phyloP scores from a whole-genome alignment of 1,284 basidiomycete genomes.

The Sanghuangporus weigelae region DNA sequence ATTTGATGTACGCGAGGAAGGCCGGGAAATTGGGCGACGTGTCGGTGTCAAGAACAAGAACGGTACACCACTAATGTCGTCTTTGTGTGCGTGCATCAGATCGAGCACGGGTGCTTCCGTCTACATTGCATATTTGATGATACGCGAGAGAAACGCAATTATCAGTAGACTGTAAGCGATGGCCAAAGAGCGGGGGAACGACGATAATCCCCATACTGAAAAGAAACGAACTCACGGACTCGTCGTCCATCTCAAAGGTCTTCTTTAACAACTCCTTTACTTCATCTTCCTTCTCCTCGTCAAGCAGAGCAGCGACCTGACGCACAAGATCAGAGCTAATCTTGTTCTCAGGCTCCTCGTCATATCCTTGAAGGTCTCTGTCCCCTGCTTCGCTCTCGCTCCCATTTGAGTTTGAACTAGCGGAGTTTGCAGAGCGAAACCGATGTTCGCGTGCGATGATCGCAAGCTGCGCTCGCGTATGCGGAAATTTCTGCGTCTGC shows the following conservation, averaged over 20 bases:
- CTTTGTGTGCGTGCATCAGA: conserved; percentile 81
- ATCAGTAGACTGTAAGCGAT: conserved; percentile 12
- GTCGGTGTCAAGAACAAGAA: conserved; percentile 77
- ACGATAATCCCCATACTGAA: neutral
- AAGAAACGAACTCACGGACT: conserved; percentile 49
- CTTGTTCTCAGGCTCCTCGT: conserved; percentile 44
- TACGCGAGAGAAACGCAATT: conserved; percentile 17
- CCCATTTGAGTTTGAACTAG: neutral
- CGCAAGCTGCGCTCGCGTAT: conserved; percentile 71
- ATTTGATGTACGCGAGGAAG: conserved; percentile 74
- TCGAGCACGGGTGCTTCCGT: conserved; percentile 76
- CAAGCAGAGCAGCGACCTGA: conserved; percentile 65
- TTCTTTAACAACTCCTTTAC: conserved; percentile 72
- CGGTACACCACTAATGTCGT: conserved; percentile 76
- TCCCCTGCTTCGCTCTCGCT: conserved; percentile 38
- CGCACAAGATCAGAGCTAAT: conserved; percentile 57
- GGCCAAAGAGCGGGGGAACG: conserved; percentile 17
- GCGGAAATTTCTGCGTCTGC: conserved; percentile 50
- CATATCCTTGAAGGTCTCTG: conserved; percentile 36
- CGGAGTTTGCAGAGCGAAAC: neutral
- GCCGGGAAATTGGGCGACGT: conserved; percentile 71
- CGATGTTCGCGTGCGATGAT: conserved; percentile 68
- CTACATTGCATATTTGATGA: conserved; percentile 30
- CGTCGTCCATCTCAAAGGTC: conserved; percentile 68
- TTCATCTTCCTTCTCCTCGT: conserved; percentile 80